A percentile compares a stretch with the other conserved stretches of the same genome.
Conservation (phyloP, 192 early-diverging fungal genomes). For the Lobosporangium transversale region DNA sequence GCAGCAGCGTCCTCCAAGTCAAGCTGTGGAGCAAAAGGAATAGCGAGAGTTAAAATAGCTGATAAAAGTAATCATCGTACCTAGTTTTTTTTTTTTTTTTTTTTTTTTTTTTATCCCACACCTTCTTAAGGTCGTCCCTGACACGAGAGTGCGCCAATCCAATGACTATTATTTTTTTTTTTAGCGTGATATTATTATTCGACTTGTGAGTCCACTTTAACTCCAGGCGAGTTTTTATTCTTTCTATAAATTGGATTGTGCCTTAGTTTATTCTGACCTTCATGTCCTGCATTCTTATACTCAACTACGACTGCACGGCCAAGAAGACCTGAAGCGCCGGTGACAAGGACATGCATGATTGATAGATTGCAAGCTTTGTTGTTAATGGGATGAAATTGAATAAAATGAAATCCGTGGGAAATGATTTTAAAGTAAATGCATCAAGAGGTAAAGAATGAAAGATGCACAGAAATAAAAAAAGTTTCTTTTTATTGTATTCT, state of each 20-base stretch:
- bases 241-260: too few species aligned
- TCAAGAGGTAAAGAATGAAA: background rate
- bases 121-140: slow-evolving; percentile 61
- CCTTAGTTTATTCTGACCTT: slow-evolving; percentile 56
- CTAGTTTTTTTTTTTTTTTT: background rate
- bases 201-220: too few species aligned
- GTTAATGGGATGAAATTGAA: background rate
- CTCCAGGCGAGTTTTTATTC: too few species aligned
- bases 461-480: background rate
- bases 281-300: slow-evolving; percentile 62
- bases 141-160: slow-evolving; percentile 79
- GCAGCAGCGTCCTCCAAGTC: slow-evolving; percentile 70
- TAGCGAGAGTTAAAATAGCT: background rate
- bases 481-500: background rate
- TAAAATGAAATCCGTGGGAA: background rate
- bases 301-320: slow-evolving; percentile 75
- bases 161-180: slow-evolving; percentile 71
- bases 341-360: slow-evolving; percentile 74
- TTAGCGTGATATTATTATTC: too few species aligned
- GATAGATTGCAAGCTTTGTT: background rate
- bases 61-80: background rate
- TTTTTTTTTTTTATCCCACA: slow-evolving; percentile 9
- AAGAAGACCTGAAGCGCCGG: slow-evolving; percentile 85
- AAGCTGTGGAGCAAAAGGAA: slow-evolving; percentile 52
- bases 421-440: background rate